A percentile compares a stretch with the other conserved stretches of the same genome.
phyloP scores from a whole-genome alignment of 768 basidiomycete genomes.

The Auricularia auricula-judae region DNA sequence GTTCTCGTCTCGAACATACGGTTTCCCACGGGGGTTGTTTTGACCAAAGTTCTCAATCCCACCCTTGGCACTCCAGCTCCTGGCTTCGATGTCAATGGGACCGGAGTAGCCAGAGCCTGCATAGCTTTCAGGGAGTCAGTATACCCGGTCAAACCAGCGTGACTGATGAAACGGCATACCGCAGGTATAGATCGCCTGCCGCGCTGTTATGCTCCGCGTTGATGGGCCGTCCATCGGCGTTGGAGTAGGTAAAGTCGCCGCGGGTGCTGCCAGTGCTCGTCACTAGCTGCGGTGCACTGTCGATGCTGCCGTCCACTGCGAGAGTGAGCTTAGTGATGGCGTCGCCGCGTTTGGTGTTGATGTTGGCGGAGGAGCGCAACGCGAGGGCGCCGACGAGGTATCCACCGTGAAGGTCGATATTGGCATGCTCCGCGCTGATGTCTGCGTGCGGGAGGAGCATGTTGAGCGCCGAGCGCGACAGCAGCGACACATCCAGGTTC shows the following conservation, averaged over 20 bases:
- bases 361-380: background rate
- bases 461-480: conserved; percentile 24
- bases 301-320: conserved; percentile 32
- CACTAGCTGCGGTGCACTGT: conserved; percentile 28
- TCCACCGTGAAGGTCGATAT: conserved; percentile 39
- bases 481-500: conserved; percentile 35
- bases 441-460: conserved; percentile 35
- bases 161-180: background rate
- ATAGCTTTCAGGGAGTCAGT: conserved; percentile 24
- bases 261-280: conserved; percentile 46
- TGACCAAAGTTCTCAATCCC: conserved; percentile 9
- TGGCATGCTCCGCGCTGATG: conserved; percentile 28
- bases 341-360: conserved; percentile 3
- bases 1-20: conserved; percentile 20
- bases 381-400: conserved; percentile 40
- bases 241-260: conserved; percentile 37
- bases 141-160: no score
- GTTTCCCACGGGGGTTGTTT: conserved; percentile 7
- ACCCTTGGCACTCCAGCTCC: conserved; percentile 19
- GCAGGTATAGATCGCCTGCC: conserved; percentile 43
- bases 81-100: conserved; percentile 31
- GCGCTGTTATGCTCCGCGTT: conserved; percentile 35
- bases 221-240: conserved; percentile 36
- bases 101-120: conserved; percentile 40
- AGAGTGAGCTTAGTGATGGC: conserved; percentile 1